Conservation (phyloP, 176 grass and related monocot genomes). For the Oryza punctata region DNA sequence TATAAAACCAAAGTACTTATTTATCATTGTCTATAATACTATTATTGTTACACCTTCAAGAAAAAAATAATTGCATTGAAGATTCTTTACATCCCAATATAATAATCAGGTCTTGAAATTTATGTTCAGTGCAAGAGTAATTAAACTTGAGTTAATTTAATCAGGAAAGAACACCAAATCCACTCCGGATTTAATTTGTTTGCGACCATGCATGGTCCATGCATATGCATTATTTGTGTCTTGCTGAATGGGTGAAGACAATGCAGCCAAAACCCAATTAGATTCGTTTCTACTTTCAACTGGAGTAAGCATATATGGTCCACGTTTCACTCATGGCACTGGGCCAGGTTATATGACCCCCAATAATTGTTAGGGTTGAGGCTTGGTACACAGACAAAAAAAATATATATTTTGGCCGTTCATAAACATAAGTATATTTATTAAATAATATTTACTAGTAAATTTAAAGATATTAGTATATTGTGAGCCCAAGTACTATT, state of each 20-base stretch:
- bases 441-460: no score
- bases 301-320: constrained; percentile 10
- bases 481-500: no score
- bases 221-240: constrained; percentile 25
- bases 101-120: background rate
- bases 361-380: constrained; percentile 33
- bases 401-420: background rate
- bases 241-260: constrained; percentile 20
- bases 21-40: no score
- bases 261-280: constrained; percentile 27
- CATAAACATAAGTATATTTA: no score
- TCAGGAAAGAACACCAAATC: constrained; percentile 31
- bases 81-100: background rate
- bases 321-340: constrained; percentile 24
- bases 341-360: constrained; percentile 19
- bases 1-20: background rate
- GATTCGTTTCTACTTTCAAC: constrained; percentile 35
- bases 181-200: constrained; percentile 5
- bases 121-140: constrained; percentile 3
- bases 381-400: background rate
- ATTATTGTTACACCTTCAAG: background rate
- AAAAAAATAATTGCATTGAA: background rate
- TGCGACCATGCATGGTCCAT: constrained; percentile 30
- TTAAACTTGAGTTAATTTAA: background rate
- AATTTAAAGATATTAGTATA: no score